A percentile compares a stretch with the other conserved stretches of the same genome.
phyloP scores from a whole-genome alignment of 306 rosid genomes.

The Prunus mira region DNA sequence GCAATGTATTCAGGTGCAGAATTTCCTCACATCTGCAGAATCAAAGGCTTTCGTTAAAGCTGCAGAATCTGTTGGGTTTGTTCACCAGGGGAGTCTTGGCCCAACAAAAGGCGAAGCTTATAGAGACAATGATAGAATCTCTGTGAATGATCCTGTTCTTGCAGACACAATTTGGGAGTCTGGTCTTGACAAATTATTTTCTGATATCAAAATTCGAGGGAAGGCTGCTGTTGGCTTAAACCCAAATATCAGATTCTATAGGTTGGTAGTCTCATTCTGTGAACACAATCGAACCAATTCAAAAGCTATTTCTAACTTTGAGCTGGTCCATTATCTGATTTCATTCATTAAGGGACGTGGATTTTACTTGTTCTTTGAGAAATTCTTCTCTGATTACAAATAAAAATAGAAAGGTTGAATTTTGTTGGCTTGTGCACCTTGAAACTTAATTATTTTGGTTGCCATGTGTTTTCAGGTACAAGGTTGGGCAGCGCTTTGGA shows the following conservation, averaged over 20 bases:
- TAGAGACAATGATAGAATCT: slow-evolving; percentile 79
- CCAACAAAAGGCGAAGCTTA: slow-evolving; percentile 87
- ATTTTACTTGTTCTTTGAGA: slow-evolving; percentile 3
- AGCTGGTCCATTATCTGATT: not conserved
- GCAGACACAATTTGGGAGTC: slow-evolving; percentile 74
- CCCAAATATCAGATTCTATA: slow-evolving; percentile 81
- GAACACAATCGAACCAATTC: not conserved
- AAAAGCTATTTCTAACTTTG: not conserved
- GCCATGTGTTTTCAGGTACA: slow-evolving; percentile 51
- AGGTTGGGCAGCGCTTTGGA: slow-evolving; percentile 83
- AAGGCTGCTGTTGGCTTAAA: slow-evolving; percentile 77
- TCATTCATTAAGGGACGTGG: not conserved
- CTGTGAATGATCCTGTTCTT: slow-evolving; percentile 64
- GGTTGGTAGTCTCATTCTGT: slow-evolving; percentile 37
- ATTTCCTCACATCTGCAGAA: slow-evolving; percentile 65
- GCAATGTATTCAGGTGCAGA: slow-evolving; percentile 60
- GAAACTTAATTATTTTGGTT: slow-evolving; percentile 11
- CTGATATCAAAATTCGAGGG: slow-evolving; percentile 66
- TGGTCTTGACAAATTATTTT: slow-evolving; percentile 61
- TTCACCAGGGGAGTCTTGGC: slow-evolving; percentile 86
- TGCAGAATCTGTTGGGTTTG: slow-evolving; percentile 74
- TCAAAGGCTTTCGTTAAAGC: slow-evolving; percentile 65
- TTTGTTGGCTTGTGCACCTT: not conserved
- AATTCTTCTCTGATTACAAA: not conserved
- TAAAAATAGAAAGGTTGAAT: not conserved